Conservation (phyloP, 1,139 yeast genomes). For the Petasospora rhodanensis region DNA sequence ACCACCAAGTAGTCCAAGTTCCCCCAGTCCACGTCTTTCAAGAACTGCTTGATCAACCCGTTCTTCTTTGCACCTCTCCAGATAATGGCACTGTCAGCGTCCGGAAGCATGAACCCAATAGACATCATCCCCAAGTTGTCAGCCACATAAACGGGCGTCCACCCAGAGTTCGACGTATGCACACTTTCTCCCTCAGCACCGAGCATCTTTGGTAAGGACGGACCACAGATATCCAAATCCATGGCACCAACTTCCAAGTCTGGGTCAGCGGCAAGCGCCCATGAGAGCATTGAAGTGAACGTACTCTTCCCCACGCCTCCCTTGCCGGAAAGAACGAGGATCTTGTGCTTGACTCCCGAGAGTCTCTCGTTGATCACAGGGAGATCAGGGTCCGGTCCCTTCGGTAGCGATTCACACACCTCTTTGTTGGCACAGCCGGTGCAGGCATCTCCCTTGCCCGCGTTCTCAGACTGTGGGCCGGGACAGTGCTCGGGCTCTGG, state of each 20-base stretch:
- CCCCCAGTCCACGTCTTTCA: constrained; percentile 97
- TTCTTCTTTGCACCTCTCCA: constrained; percentile 98
- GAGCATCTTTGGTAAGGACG: constrained; percentile 90
- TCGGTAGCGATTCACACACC: constrained; percentile 82
- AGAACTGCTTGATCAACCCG: constrained; percentile 86
- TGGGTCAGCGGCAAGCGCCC: constrained; percentile 93
- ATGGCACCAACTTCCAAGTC: constrained; percentile 88
- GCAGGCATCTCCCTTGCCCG: constrained; percentile 94
- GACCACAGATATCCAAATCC: constrained; percentile 98
- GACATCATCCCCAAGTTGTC: constrained; percentile 96
- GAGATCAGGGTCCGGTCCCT: constrained; percentile 95
- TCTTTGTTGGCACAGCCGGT: constrained; percentile 90
- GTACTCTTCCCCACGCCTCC: constrained; percentile 99
- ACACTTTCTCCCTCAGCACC: constrained; percentile 87
- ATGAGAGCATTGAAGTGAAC: constrained; percentile 87
- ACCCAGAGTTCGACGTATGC: constrained; percentile 87
- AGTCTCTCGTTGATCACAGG: constrained; percentile 71
- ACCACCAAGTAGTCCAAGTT: constrained; percentile 82
- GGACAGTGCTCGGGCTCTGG: constrained; percentile 97
- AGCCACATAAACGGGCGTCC: constrained; percentile 95
- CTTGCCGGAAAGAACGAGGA: constrained; percentile 72
- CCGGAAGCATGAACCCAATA: constrained; percentile 92
- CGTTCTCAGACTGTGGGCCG: constrained; percentile 90
- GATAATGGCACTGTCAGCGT: constrained; percentile 87
- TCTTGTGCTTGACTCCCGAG: constrained; percentile 69